phyloP scores from a whole-genome alignment of 176 grass and related monocot species.

The Olyra latifolia region DNA sequence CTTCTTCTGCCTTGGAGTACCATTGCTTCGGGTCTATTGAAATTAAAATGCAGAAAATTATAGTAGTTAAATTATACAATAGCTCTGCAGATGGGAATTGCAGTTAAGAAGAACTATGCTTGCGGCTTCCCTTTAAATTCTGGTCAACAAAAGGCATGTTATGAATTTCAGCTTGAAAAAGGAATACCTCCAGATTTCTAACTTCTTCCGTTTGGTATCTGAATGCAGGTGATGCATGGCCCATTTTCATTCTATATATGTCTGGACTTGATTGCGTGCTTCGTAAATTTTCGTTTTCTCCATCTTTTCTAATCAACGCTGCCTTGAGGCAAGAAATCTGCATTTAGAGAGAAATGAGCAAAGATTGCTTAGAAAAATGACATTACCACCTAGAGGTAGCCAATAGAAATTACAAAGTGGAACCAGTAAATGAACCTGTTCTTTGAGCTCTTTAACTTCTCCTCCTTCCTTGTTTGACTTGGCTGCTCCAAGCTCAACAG shows the following conservation, averaged over 20 bases:
- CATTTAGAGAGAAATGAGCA: constrained; percentile 6
- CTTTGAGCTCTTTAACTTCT: constrained; percentile 75
- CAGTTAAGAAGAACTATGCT: background rate
- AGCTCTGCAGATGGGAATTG: background rate
- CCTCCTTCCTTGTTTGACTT: constrained; percentile 63
- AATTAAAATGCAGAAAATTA: constrained; percentile 12
- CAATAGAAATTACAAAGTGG: background rate
- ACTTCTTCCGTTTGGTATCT: constrained; percentile 45
- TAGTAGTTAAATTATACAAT: background rate
- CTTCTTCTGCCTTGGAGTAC: constrained; percentile 24
- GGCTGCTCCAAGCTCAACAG: constrained; percentile 69
- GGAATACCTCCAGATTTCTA: constrained; percentile 64
- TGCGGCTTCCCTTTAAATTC: background rate
- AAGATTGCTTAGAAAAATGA: background rate
- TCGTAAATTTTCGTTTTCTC: constrained; percentile 44
- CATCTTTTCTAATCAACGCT: constrained; percentile 64
- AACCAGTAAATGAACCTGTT: constrained; percentile 48
- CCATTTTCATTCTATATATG: constrained; percentile 43
- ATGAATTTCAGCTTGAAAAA: constrained; percentile 3
- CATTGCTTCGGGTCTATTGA: constrained; percentile 23
- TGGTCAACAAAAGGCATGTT: background rate
- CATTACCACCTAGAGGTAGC: background rate
- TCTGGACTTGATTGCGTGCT: constrained; percentile 66
- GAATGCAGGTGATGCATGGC: constrained; percentile 14
- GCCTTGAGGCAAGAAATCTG: constrained; percentile 70